Evolutionary conservation across 768 basidiomycete species (phyloP).

Genomic region (Collybia sordida): DNA sequence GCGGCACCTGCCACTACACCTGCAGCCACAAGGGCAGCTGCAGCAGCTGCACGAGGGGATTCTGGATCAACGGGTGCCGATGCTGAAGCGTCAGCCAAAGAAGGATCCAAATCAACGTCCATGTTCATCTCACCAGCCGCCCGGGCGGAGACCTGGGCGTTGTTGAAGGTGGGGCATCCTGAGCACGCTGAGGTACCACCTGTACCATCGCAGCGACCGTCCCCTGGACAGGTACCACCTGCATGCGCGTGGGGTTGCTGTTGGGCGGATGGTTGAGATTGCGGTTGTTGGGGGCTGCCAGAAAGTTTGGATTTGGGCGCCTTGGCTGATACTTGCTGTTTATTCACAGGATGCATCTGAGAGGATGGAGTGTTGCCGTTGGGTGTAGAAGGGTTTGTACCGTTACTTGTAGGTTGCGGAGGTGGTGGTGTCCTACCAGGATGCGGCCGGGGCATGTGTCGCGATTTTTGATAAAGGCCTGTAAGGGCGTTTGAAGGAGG

Average conservation of each 20-base stretch:
- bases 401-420: slow-evolving; percentile 16
- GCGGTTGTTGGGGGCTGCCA: background rate
- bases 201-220: slow-evolving; percentile 96
- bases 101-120: slow-evolving; percentile 14
- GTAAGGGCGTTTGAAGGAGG: slow-evolving; percentile 18
- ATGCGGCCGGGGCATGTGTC: slow-evolving; percentile 73
- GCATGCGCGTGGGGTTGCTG: background rate
- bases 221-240: slow-evolving; percentile 92
- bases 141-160: slow-evolving; percentile 52
- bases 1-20: slow-evolving; percentile 12
- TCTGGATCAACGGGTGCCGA: slow-evolving; percentile 10
- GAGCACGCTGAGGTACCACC: slow-evolving; percentile 91
- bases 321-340: slow-evolving; percentile 5
- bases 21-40: slow-evolving; percentile 18
- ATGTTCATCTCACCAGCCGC: slow-evolving; percentile 23
- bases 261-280: background rate
- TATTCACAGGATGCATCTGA: slow-evolving; percentile 2
- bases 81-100: slow-evolving; percentile 8
- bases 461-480: slow-evolving; percentile 87
- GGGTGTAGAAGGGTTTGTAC: slow-evolving; percentile 22
- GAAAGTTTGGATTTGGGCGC: slow-evolving; percentile 8
- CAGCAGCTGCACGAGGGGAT: slow-evolving; percentile 12
- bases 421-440: slow-evolving; percentile 45
- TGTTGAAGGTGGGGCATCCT: slow-evolving; percentile 97
- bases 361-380: slow-evolving; percentile 10